Percentiles rank a stretch among this genome's conserved stretches.
Conservation (phyloP, 2,329 filamentous ascomycete genomes). For the Metarhizium humberi region DNA sequence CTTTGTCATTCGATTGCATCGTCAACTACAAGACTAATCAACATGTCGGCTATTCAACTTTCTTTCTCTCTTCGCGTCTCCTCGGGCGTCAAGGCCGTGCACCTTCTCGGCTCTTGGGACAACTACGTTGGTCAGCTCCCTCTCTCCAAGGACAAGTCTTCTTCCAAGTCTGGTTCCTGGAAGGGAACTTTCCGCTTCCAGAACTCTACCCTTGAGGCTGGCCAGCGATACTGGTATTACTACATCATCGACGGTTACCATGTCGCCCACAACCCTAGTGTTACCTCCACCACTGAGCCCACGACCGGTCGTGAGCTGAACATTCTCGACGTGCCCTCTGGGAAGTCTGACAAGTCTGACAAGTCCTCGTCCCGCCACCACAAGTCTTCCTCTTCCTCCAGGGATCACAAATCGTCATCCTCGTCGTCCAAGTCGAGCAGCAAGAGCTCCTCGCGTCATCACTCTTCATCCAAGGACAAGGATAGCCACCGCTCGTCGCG, state of each 20-base stretch:
- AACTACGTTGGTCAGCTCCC: conserved; percentile 92
- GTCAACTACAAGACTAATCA: conserved; percentile 20
- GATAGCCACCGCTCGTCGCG: conserved; percentile 31
- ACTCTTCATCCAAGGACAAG: conserved; percentile 35
- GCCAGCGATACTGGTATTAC: conserved; percentile 99
- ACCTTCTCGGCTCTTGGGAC: conserved; percentile 97
- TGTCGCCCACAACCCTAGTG: conserved; percentile 89
- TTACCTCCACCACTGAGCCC: conserved; percentile 82
- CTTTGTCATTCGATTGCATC: conserved; percentile 16
- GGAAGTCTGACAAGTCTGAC: conserved; percentile 26
- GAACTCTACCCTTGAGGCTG: conserved; percentile 73
- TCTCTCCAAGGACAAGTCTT: conserved; percentile 76
- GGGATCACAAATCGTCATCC: conserved; percentile 23
- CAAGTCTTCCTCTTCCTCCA: conserved; percentile 17
- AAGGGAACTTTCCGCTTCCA: conserved; percentile 96
- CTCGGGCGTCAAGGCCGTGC: conserved; percentile 92
- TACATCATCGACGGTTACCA: conserved; percentile 99
- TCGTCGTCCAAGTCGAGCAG: conserved; percentile 24
- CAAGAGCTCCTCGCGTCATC: conserved; percentile 32
- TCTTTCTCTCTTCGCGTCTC: conserved; percentile 95
- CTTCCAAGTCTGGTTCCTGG: conserved; percentile 84
- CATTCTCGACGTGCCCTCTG: conserved; percentile 80
- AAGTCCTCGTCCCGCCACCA: conserved; percentile 30
- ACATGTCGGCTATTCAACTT: conserved; percentile 86
- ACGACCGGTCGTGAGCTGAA: conserved; percentile 96